Evolutionary conservation across 2,329 filamentous ascomycete genomes (phyloP).

Genomic region (Aplosporella prunicola): DNA sequence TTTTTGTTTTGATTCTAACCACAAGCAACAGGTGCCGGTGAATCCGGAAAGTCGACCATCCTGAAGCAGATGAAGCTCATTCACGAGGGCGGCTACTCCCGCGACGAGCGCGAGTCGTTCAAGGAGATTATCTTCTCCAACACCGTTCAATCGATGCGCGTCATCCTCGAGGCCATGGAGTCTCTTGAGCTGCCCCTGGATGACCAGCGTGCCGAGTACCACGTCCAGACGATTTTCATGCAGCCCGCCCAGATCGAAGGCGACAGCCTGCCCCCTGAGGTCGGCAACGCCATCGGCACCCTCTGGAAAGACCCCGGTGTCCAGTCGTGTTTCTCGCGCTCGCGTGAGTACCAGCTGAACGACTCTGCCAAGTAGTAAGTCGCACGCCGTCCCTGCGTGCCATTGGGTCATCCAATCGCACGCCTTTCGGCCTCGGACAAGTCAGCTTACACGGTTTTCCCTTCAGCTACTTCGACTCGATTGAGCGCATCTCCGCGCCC

Average conservation of each 20-base stretch:
- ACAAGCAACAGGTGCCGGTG: conserved; percentile 67
- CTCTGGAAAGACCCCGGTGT: conserved; percentile 90
- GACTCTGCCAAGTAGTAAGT: conserved; percentile 93
- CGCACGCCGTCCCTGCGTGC: conserved; percentile 13
- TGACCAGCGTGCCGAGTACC: conserved; percentile 88
- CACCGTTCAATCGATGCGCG: conserved; percentile 61
- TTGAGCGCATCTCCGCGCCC: conserved; percentile 78
- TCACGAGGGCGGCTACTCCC: conserved; percentile 96
- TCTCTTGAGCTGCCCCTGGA: conserved; percentile 71
- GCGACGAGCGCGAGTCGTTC: conserved; percentile 67
- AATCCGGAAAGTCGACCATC: conserved; percentile 92
- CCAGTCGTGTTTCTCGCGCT: conserved; percentile 90
- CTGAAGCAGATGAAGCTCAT: conserved; percentile 99
- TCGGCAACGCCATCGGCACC: conserved; percentile 83
- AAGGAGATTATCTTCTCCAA: conserved; percentile 66
- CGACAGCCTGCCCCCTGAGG: conserved; percentile 86
- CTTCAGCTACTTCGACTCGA: conserved; percentile 85
- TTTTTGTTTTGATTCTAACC: no score
- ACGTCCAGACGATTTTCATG: conserved; percentile 98
- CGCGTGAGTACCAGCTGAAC: conserved; percentile 91
- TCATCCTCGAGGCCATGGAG: conserved; percentile 61
- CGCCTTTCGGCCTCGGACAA: no score
- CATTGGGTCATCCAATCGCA: no score
- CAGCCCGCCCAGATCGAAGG: conserved; percentile 94
- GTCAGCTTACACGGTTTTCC: no score